phyloP scores from a whole-genome alignment of 306 rosid species.

The Prunus campanulata region DNA sequence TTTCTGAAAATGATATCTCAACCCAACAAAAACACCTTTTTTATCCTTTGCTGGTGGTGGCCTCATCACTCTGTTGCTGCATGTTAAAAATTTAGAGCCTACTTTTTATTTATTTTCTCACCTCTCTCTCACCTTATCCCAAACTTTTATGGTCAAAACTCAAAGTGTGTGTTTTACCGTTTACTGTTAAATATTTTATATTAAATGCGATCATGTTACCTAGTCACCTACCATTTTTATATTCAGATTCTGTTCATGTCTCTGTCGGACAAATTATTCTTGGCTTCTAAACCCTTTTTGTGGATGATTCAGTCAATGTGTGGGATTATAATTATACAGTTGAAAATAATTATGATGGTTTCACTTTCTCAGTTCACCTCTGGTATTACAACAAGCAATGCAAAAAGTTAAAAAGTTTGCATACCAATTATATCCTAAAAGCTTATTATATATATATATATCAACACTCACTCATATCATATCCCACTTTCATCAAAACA shows the following conservation, averaged over 20 bases:
- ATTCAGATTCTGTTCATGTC: not conserved
- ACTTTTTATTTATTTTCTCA: not conserved
- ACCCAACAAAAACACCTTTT: not conserved
- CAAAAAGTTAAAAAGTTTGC: not conserved
- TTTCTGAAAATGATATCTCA: slow-evolving; percentile 43
- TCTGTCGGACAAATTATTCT: not conserved
- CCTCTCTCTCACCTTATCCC: not conserved
- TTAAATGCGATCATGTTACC: not conserved
- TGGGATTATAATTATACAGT: not conserved
- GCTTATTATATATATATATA: too few species aligned
- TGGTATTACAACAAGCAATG: not conserved
- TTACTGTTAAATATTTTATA: not conserved
- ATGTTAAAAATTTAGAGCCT: not conserved
- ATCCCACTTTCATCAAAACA: not conserved
- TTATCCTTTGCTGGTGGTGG: not conserved
- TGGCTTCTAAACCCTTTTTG: not conserved
- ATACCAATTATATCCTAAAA: too few species aligned
- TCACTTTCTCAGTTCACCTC: not conserved
- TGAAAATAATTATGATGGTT: slow-evolving; percentile 2
- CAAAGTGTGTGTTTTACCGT: not conserved
- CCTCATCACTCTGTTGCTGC: not conserved
- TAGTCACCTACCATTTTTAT: not conserved
- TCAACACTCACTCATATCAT: not conserved
- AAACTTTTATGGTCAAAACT: not conserved
- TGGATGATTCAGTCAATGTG: not conserved